Conservation (phyloP, 2,329 filamentous ascomycete genomes). For the Diplodia sapinea region DNA sequence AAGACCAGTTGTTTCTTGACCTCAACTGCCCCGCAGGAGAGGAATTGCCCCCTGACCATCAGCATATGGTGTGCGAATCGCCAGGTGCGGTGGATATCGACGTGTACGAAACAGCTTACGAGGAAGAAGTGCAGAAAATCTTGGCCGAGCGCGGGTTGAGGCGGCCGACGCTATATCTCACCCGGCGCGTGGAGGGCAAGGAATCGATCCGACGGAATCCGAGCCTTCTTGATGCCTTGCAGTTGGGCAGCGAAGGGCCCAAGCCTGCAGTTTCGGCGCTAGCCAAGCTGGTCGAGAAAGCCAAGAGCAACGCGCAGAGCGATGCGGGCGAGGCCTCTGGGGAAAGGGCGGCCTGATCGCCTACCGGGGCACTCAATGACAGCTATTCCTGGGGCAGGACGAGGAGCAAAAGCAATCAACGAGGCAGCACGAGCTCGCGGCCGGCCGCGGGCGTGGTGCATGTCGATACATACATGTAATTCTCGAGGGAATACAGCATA, state of each 20-base stretch:
- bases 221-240: slow-evolving; percentile 41
- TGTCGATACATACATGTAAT: slow-evolving; percentile 6
- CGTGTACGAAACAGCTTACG: slow-evolving; percentile 87
- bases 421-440: slow-evolving; percentile 21
- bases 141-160: slow-evolving; percentile 52
- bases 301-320: slow-evolving; percentile 36
- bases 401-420: slow-evolving; percentile 10
- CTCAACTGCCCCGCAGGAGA: slow-evolving; percentile 69
- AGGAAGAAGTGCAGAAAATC: slow-evolving; percentile 79
- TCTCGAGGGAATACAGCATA: neutral
- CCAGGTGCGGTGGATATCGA: slow-evolving; percentile 84
- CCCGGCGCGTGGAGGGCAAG: slow-evolving; percentile 55
- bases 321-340: slow-evolving; percentile 20
- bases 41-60: slow-evolving; percentile 43
- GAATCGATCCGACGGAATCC: slow-evolving; percentile 45
- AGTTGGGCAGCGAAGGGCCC: slow-evolving; percentile 40
- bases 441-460: slow-evolving; percentile 15
- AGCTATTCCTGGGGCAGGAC: slow-evolving; percentile 14
- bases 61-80: slow-evolving; percentile 75
- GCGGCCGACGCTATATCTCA: slow-evolving; percentile 64
- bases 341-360: slow-evolving; percentile 21
- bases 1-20: slow-evolving; percentile 72
- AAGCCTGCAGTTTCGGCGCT: slow-evolving; percentile 43
- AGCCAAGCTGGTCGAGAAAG: slow-evolving; percentile 43
- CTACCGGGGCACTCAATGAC: neutral